Evolutionary conservation across 305 asterid species (phyloP).

Genomic region (Fraxinus velutina): DNA sequence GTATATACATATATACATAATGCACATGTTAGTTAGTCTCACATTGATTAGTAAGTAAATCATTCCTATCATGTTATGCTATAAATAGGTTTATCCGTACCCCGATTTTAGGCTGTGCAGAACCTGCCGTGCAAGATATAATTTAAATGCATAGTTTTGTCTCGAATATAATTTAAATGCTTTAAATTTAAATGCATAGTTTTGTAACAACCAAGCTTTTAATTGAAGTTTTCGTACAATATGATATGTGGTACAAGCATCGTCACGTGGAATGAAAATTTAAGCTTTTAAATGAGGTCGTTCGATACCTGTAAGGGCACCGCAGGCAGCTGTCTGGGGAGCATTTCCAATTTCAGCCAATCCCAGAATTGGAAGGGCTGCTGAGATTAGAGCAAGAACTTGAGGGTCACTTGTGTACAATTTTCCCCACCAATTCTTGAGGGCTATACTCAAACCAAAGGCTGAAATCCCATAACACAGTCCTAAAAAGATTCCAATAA

Average conservation of each 20-base stretch:
- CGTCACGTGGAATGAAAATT: not conserved
- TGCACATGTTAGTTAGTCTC: no score
- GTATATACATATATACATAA: no score
- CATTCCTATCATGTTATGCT: no score
- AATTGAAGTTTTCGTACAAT: not conserved
- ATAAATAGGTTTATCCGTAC: no score
- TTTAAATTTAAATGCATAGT: not conserved
- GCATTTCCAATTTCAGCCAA: slow-evolving; percentile 73
- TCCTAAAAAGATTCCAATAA: slow-evolving; percentile 41
- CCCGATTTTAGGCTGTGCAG: no score
- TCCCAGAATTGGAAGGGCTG: slow-evolving; percentile 63
- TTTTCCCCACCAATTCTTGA: slow-evolving; percentile 53
- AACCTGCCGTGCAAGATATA: not conserved
- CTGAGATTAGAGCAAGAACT: slow-evolving; percentile 41
- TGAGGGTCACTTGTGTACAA: slow-evolving; percentile 54
- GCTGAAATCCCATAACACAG: slow-evolving; percentile 42
- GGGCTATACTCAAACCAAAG: slow-evolving; percentile 42
- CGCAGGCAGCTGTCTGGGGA: slow-evolving; percentile 79
- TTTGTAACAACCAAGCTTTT: not conserved
- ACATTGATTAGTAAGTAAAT: no score
- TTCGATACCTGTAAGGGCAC: slow-evolving; percentile 35
- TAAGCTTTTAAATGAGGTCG: not conserved
- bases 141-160: not conserved
- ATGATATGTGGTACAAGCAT: not conserved
- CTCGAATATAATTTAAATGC: no score